These are phyloP conservation scores for Umbelopsis sp. DNA, from an alignment of 371 early-diverging fungal species.

Conservation along the genomic window DNA sequence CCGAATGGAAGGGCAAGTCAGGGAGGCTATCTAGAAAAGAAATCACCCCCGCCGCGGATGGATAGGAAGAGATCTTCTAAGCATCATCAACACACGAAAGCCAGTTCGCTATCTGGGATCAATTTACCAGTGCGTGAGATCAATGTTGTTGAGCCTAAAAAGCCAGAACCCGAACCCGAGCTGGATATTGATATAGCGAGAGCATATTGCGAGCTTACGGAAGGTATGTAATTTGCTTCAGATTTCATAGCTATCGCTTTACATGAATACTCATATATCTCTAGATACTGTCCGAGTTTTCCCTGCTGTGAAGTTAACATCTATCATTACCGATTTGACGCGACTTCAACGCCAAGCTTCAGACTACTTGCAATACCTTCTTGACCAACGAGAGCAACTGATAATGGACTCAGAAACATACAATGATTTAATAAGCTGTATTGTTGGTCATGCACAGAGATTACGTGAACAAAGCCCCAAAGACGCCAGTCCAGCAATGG, in stretches of 20 bases:
- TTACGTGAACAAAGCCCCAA: conserved; percentile 49
- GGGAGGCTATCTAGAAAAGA: background rate
- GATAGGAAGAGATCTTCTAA: conserved; percentile 5
- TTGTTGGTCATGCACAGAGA: conserved; percentile 73
- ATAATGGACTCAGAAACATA: conserved; percentile 89
- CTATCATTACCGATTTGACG: conserved; percentile 55
- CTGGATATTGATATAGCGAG: conserved; percentile 55
- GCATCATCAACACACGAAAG: conserved; percentile 4
- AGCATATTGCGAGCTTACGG: conserved; percentile 56
- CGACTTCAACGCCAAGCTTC: conserved; percentile 63
- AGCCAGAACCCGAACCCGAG: conserved; percentile 47
- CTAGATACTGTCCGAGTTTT: conserved; percentile 64
- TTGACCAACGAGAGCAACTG: conserved; percentile 83
- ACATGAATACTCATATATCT: background rate
- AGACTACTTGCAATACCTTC: conserved; percentile 66
- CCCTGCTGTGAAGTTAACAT: conserved; percentile 59
- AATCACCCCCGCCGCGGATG: background rate
- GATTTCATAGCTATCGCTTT: background rate
- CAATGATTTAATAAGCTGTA: conserved; percentile 83
- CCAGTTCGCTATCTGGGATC: conserved; percentile 4
- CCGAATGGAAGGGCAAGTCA: background rate
- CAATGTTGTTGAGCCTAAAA: conserved; percentile 16
- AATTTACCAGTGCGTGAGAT: background rate
- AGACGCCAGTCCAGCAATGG: conserved; percentile 58
- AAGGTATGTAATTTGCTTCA: conserved; percentile 32